Base-by-base conservation (phyloP, 345 rosid genomes). In the Dipteronia dyeriana region DNA sequence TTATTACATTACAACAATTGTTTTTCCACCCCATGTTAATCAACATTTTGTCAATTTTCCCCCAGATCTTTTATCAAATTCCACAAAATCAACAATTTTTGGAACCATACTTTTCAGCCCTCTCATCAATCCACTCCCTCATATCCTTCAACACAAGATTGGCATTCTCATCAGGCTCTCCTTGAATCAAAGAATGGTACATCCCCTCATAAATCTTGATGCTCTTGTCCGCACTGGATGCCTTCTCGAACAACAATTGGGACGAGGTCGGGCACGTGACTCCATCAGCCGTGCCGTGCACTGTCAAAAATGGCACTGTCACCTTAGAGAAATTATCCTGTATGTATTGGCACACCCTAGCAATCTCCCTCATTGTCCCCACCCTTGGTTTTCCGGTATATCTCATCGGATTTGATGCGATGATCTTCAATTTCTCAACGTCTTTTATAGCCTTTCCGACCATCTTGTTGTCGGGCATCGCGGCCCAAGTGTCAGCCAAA, bases 111-210 rank as follows among this genome's bases (percentile, higher is more conserved):
- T 86, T 90, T 75, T 79, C 84, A 13, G 88, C 97, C 76, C 97
- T 90, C 81, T 88, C 92, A 73, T 92, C 98, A 51, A 95, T 95
- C 99, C 99, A 93, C 76, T 92, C 98, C 82, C 97, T 87, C 99
- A 90, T 96, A 70, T 96, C 99, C 76, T 82, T 90, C 87, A 96
- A 77, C 16, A 93, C 97, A 38, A 89, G 79, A 61, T 83, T 68
- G 13, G 89, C 97, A 70, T 85, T 86, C 83, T 92, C 97, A 51
- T 93, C 97, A 1, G 97, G 92, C 89, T 96, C 99, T 13, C 98
- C 98, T 75, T 96, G 97, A 23, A 96, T 81, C 84, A 96, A 78
- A 0, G 98, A 96, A 82, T 92, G 99, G 73, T 90, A 92, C 98
- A 96, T 93, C n/a, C 95, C 99, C 23, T 91, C 98, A 39, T 96